Evolutionary conservation across 345 rosid genomes (phyloP), one percentile per base, ranked within the genome.

Genomic region (Abelmoschus esculentus): DNA sequence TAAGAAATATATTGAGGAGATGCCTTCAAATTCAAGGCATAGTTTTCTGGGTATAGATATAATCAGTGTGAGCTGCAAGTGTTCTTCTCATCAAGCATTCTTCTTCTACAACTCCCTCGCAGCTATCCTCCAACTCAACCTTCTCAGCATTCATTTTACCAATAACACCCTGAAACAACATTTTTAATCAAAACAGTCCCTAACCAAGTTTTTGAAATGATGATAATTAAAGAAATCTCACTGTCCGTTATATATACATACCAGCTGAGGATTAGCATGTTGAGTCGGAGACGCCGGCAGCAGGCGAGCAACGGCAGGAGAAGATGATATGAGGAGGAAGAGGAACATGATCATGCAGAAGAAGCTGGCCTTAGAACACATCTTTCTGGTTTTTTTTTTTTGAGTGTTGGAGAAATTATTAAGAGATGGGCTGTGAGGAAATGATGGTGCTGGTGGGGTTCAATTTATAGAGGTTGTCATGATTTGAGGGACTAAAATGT

Each of bases 21-120:
- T 22, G 26, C 1, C 26, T 22, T 49, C 54, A 49, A 15, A 5
- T 49, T 54, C 71, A 80, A 29, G 77, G 77, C 6, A 66, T 73
- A 28, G 40, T 56, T 32, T 77, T 58, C 69, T 80, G 83, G 69
- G 80, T 80, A 60, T 80, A 80, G 72, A 80, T 70, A 42, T 80
- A 80, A 77, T 80, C 80, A 8, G 36, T 59, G 61, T 77, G 80
- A 50, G 76, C 80, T 26, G 55, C 83, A 17, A 77, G 78, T 7
- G 83, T 71, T 70, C 80, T 76, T 38, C 83, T 80, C 74, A 68
- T 73, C 77, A 86, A 75, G 78, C 88, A 84, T 56, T 86, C 90
- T 57, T 86, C 88, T 80, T 81, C 86, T 40, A 63, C 86, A 18
- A 75, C 53, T 67, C 85, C 88, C 1, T 80, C 81, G 66, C 88